Percentiles rank a stretch among this genome's conserved stretches.
Evolutionary conservation across 139 green algal genomes (phyloP).

Genomic region (Protoeuglena noctilucae): DNA sequence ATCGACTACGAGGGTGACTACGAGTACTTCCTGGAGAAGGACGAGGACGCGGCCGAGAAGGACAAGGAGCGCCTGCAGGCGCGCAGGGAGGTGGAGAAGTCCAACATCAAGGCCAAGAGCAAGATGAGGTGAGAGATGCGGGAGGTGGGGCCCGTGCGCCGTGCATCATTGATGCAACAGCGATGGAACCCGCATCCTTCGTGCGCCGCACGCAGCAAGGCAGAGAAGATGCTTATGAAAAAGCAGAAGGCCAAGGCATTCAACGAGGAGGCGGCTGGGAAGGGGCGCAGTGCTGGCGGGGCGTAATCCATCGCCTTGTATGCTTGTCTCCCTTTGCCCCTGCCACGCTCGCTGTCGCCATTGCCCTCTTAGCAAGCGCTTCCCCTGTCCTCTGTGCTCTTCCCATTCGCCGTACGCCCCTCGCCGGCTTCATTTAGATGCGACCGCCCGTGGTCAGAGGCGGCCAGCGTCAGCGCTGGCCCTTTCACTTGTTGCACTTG

Average conservation of each 20-base stretch:
- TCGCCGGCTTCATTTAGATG: too few species aligned
- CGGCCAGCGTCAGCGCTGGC: too few species aligned
- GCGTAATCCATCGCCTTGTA: too few species aligned
- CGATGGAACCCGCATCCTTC: not conserved
- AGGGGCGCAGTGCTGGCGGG: too few species aligned
- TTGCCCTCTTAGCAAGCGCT: too few species aligned
- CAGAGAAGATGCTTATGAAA: slow-evolving; percentile 78
- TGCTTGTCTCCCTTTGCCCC: too few species aligned
- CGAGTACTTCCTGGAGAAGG: slow-evolving; percentile 79
- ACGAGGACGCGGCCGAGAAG: slow-evolving; percentile 50
- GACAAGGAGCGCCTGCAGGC: slow-evolving; percentile 43
- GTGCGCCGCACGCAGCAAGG: slow-evolving; percentile 34
- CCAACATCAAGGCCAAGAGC: slow-evolving; percentile 69
- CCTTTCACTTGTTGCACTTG: too few species aligned
- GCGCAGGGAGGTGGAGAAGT: slow-evolving; percentile 45
- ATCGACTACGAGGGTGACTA: slow-evolving; percentile 66
- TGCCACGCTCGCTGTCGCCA: too few species aligned
- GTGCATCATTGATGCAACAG: not conserved
- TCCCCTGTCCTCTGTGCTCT: too few species aligned
- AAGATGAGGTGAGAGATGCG: slow-evolving; percentile 25
- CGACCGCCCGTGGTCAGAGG: too few species aligned
- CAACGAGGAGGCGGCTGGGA: too few species aligned
- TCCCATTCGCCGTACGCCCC: too few species aligned
- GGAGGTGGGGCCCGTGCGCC: not conserved
- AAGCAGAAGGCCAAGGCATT: slow-evolving; percentile 71